A percentile compares a stretch with the other conserved stretches of the same genome.
Conservation (phyloP, 2,329 filamentous ascomycete species). For the Sporothrix protearum region DNA sequence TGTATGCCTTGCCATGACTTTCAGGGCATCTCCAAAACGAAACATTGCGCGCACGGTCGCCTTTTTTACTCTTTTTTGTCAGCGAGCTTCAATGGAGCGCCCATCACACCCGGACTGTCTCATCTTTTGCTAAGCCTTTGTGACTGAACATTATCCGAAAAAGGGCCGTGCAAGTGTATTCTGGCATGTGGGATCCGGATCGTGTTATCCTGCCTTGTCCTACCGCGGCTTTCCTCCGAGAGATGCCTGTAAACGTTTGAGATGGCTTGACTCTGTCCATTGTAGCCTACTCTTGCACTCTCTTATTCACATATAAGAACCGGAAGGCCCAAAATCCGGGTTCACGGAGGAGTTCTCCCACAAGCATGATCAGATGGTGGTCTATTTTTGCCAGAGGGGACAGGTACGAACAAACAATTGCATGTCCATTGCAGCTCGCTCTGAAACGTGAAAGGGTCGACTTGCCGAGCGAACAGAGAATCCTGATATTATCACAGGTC, state of each 20-base stretch:
- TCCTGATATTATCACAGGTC: background rate
- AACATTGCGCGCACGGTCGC: conserved; percentile 16
- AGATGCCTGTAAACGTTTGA: conserved; percentile 11
- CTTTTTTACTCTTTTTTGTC: background rate
- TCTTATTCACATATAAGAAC: background rate
- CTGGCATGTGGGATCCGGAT: background rate
- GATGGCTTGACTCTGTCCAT: background rate
- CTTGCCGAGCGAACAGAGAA: background rate
- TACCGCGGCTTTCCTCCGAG: background rate
- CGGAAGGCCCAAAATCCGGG: conserved; percentile 15
- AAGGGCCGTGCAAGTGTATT: conserved; percentile 5
- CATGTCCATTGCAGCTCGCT: background rate
- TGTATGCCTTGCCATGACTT: background rate
- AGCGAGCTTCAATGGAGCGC: background rate
- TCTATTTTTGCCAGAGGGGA: conserved; percentile 2
- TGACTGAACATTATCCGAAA: background rate
- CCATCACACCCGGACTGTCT: conserved; percentile 18
- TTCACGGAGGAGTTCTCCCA: background rate
- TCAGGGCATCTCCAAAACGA: conserved; percentile 3
- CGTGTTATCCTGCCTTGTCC: background rate
- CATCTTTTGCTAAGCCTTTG: background rate
- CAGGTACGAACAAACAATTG: background rate
- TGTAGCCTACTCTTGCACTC: background rate
- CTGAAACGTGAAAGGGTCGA: conserved; percentile 1
- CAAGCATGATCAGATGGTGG: conserved; percentile 12